Conservation (phyloP, 164 flowering plant species). For the Macadamia tetraphylla region DNA sequence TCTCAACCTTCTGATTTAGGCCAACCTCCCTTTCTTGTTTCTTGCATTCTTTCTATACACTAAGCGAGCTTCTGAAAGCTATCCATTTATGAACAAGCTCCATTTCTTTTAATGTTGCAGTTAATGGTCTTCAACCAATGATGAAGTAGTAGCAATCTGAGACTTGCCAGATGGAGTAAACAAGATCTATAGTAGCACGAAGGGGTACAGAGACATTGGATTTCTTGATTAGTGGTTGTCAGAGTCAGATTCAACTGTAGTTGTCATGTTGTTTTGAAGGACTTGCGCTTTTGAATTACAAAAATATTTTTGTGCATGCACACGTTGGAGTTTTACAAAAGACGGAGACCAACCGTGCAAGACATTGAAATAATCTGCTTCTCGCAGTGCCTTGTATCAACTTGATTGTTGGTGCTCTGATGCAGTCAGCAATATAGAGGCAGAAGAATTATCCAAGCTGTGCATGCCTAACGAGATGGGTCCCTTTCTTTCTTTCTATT, state of each 20-base stretch:
- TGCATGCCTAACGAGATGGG: background rate
- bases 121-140: conserved; percentile 32
- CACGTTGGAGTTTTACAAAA: background rate
- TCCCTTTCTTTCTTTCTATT: conserved; percentile 1
- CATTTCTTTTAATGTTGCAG: conserved; percentile 19
- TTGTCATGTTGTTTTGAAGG: conserved; percentile 10
- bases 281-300: conserved; percentile 4
- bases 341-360: background rate
- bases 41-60: too few species aligned
- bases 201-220: background rate
- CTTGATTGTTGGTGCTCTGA: conserved; percentile 6
- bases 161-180: conserved; percentile 1
- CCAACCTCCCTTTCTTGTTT: too few species aligned
- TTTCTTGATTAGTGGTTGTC: conserved; percentile 1
- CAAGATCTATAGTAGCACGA: conserved; percentile 1
- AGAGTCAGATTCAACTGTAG: background rate
- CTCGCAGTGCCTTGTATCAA: background rate
- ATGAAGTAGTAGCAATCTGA: conserved; percentile 11
- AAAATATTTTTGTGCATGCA: conserved; percentile 2
- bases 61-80: too few species aligned
- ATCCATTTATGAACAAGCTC: background rate
- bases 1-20: too few species aligned
- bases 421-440: conserved; percentile 2
- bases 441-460: background rate
- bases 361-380: conserved; percentile 6